These are phyloP conservation scores for Tripterygium wilfordii DNA, from an alignment of 177 flowering plant species.

Conservation along the genomic window DNA sequence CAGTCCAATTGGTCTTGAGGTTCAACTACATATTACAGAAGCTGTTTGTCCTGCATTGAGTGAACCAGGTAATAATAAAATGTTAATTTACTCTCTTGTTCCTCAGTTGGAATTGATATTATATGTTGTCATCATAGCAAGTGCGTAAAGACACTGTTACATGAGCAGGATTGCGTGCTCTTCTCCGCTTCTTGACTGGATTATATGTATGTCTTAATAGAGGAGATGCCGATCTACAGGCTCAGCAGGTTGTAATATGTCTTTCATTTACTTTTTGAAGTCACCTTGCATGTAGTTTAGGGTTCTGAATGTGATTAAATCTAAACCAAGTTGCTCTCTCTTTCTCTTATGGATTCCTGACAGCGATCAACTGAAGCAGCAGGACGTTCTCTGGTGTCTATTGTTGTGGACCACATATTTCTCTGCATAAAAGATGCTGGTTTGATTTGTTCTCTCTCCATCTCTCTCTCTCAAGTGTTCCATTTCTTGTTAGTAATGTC, in stretches of 20 bases:
- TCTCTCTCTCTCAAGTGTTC: not conserved
- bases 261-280: not conserved
- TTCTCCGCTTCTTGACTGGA: constrained; percentile 94
- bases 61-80: constrained; percentile 70
- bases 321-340: constrained; percentile 1
- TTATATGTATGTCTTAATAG: constrained; percentile 87
- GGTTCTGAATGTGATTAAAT: not conserved
- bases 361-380: constrained; percentile 88
- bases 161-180: constrained; percentile 84
- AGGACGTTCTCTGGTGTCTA: constrained; percentile 77
- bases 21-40: constrained; percentile 84
- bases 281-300: not conserved
- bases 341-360: constrained; percentile 9
- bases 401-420: constrained; percentile 89
- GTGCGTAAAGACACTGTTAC: constrained; percentile 5
- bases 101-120: not conserved
- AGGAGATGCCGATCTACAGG: constrained; percentile 77
- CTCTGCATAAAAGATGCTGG: constrained; percentile 92
- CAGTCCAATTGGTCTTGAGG: constrained; percentile 90
- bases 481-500: not conserved
- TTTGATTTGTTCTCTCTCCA: constrained; percentile 24
- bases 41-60: constrained; percentile 94
- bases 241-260: constrained; percentile 53
- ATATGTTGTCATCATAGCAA: not conserved
- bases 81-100: not conserved